Conservation (phyloP, 371 early-diverging fungal species). For the Umbelopsis sp. region DNA sequence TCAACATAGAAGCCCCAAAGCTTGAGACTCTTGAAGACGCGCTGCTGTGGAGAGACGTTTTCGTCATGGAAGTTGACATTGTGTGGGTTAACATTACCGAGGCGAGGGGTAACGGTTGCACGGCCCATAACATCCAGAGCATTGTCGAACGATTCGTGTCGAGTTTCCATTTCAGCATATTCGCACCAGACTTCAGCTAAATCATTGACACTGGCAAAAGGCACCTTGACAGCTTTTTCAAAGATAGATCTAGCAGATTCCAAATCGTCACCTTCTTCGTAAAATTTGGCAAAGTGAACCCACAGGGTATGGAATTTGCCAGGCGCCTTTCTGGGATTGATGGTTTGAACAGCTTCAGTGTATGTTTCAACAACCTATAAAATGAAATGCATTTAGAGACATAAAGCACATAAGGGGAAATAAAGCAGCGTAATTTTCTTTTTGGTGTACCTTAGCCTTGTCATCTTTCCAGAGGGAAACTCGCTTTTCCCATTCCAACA, state of each 20-base stretch:
- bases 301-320: constrained; percentile 84
- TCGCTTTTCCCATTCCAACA: constrained; percentile 90
- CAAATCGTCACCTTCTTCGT: constrained; percentile 68
- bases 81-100: constrained; percentile 39
- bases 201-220: constrained; percentile 81
- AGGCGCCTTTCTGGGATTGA: constrained; percentile 81
- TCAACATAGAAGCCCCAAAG: constrained; percentile 96
- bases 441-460: constrained; percentile 43
- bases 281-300: constrained; percentile 85
- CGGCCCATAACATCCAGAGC: constrained; percentile 80
- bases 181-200: constrained; percentile 92
- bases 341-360: constrained; percentile 74
- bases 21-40: constrained; percentile 88
- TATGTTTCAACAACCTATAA: constrained; percentile 71
- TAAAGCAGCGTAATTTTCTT: not conserved
- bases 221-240: constrained; percentile 83
- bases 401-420: not conserved
- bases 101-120: constrained; percentile 72
- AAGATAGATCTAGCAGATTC: constrained; percentile 79
- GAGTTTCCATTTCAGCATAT: constrained; percentile 92
- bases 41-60: constrained; percentile 74
- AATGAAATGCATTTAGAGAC: not conserved
- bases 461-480: constrained; percentile 72
- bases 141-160: constrained; percentile 65
- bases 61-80: constrained; percentile 66